These are phyloP conservation scores for Suillus brevipes DNA, from an alignment of 768 basidiomycete species.

Conservation along the genomic window DNA sequence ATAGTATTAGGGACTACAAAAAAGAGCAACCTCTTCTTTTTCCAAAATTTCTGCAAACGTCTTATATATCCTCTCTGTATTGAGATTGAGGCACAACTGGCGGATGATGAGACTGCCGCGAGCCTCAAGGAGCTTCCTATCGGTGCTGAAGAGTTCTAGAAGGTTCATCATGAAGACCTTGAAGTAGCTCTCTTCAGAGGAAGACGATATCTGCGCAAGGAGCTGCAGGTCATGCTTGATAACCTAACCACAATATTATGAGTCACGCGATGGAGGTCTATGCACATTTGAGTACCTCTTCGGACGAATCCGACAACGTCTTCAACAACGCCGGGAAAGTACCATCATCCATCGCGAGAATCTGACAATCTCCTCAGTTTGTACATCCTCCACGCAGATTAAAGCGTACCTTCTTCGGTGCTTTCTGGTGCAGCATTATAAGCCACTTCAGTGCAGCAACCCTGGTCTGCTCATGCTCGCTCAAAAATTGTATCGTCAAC, in stretches of 20 bases:
- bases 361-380: conserved; percentile 46
- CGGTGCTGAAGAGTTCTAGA: conserved; percentile 92
- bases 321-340: conserved; percentile 96
- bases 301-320: conserved; percentile 93
- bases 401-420: conserved; percentile 79
- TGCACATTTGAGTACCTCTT: conserved; percentile 59
- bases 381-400: not conserved
- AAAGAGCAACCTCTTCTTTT: conserved; percentile 82
- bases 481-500: conserved; percentile 89
- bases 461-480: conserved; percentile 94
- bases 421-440: conserved; percentile 97
- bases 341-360: conserved; percentile 93
- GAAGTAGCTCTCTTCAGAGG: conserved; percentile 94
- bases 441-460: conserved; percentile 97
- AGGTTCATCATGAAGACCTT: conserved; percentile 95
- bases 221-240: conserved; percentile 96
- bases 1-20: not conserved
- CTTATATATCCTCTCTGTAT: conserved; percentile 92
- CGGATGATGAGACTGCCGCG: conserved; percentile 95
- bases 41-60: conserved; percentile 97
- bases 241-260: conserved; percentile 48
- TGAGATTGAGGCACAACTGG: conserved; percentile 90
- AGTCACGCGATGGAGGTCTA: conserved; percentile 7
- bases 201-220: conserved; percentile 94
- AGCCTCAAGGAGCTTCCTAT: conserved; percentile 83